Percentiles rank a stretch among this genome's conserved stretches.
Conservation (phyloP, 2,329 filamentous ascomycete genomes). For the Curvularia spicifera region DNA sequence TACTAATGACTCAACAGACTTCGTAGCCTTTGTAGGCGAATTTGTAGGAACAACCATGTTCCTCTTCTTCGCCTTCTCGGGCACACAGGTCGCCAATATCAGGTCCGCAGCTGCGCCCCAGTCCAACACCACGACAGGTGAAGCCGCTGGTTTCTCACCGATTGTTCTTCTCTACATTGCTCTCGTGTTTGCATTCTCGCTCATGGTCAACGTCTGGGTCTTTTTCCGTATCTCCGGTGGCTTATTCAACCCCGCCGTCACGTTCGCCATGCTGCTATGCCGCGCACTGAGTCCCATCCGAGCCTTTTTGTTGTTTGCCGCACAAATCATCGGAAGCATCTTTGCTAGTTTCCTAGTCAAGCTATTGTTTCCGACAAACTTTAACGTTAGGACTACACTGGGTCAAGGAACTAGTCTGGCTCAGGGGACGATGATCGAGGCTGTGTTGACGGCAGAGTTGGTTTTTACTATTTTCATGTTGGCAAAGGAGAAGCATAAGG, state of each 20-base stretch:
- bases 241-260: conserved; percentile 43
- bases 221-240: conserved; percentile 49
- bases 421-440: conserved; percentile 55
- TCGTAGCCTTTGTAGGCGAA: conserved; percentile 57
- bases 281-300: conserved; percentile 53
- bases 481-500: conserved; percentile 73
- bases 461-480: conserved; percentile 61
- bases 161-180: conserved; percentile 50
- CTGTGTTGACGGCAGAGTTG: conserved; percentile 44
- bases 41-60: conserved; percentile 56
- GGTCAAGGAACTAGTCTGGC: conserved; percentile 50
- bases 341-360: conserved; percentile 54
- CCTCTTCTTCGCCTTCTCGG: conserved; percentile 54
- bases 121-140: conserved; percentile 53
- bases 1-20: conserved; percentile 28
- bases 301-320: conserved; percentile 52
- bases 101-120: conserved; percentile 50
- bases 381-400: conserved; percentile 56
- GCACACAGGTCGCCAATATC: conserved; percentile 57
- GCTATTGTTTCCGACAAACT: conserved; percentile 54
- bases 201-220: conserved; percentile 51
- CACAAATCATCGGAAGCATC: conserved; percentile 55
- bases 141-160: conserved; percentile 54
- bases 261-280: conserved; percentile 46
- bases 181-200: conserved; percentile 45